These are phyloP conservation scores for Salix brachista DNA, from an alignment of 345 rosid genomes.

Conservation along the genomic window DNA sequence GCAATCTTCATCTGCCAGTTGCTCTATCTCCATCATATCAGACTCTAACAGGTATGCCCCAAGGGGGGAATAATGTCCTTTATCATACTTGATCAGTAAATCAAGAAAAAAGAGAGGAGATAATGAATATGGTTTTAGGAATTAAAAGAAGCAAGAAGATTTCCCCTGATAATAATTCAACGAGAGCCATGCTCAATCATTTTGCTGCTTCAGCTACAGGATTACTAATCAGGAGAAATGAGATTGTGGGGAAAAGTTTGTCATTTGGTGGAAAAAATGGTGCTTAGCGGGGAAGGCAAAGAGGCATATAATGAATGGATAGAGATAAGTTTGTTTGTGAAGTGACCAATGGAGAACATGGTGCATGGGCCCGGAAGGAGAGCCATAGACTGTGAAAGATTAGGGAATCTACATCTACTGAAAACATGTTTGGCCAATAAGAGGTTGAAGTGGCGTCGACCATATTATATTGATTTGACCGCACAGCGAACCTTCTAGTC, in stretches of 20 bases:
- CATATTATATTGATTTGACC: too few relatives aligned
- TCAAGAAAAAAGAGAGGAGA: neutral
- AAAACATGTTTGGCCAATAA: neutral
- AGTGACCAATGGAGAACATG: neutral
- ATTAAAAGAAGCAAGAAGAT: neutral
- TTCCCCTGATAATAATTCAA: neutral
- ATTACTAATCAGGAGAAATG: neutral
- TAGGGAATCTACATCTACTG: neutral
- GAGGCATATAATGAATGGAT: neutral
- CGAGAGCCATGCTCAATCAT: neutral
- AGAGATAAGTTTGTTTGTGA: neutral
- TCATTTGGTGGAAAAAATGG: neutral
- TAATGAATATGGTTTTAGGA: neutral
- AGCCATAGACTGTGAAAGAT: too few relatives aligned
- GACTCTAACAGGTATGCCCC: neutral
- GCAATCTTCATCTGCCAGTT: neutral
- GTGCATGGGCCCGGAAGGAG: neutral
- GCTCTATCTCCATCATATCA: neutral
- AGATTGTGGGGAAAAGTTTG: neutral
- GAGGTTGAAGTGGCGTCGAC: neutral
- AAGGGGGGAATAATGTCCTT: neutral
- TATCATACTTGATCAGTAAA: too few relatives aligned
- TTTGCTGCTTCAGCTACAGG: neutral
- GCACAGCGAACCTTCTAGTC: too few relatives aligned
- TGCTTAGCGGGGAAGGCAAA: slow-evolving; percentile 5